Evolutionary conservation across 2,329 filamentous ascomycete genomes (phyloP).

Genomic region (Fusarium pseudocircinatum): DNA sequence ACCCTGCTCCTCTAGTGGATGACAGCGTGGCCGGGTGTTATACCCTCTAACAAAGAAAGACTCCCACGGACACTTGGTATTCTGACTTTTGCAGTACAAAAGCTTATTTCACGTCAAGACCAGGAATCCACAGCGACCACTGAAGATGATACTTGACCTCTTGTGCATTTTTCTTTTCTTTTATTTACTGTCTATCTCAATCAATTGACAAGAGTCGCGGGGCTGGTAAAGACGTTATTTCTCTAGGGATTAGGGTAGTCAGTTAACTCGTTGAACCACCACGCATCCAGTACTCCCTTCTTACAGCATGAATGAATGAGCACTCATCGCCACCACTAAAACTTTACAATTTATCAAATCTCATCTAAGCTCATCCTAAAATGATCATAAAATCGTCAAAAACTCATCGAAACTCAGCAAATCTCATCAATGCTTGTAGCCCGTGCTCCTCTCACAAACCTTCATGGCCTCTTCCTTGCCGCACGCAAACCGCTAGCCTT

Average conservation of each 20-base stretch:
- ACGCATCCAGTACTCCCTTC: neutral
- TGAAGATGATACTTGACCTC: neutral
- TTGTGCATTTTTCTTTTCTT: rapidly evolving
- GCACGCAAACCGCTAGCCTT: rapidly evolving
- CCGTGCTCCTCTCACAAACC: neutral
- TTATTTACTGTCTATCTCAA: rapidly evolving
- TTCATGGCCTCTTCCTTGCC: rapidly evolving
- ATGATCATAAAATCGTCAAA: neutral
- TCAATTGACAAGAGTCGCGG: rapidly evolving
- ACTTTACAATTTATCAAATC: neutral
- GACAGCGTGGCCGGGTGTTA: rapidly evolving
- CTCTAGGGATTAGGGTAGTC: no score
- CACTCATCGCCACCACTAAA: neutral
- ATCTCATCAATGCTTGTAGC: rapidly evolving
- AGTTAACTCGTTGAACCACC: no score
- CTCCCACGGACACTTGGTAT: rapidly evolving
- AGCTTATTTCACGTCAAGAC: neutral
- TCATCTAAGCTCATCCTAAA: no score
- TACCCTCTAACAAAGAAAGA: rapidly evolving
- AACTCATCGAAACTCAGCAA: neutral
- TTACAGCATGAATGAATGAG: neutral
- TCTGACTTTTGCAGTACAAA: neutral
- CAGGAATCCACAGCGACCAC: no score
- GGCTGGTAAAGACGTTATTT: neutral
- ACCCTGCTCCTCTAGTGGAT: rapidly evolving